phyloP scores from a whole-genome alignment of 768 basidiomycete genomes.

The Lentinula aciculospora region DNA sequence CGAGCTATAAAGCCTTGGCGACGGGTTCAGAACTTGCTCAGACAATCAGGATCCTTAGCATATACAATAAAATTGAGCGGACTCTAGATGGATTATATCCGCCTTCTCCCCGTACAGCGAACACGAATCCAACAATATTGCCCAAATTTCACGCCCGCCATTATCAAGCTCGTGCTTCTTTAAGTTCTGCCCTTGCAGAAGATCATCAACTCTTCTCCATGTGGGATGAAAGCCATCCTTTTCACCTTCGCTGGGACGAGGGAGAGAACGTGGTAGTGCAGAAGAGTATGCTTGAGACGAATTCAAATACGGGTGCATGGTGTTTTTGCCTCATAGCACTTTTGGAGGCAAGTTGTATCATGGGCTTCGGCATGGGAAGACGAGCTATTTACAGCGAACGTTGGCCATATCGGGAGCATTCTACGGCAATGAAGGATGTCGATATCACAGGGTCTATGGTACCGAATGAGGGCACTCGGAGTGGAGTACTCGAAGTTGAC shows the following conservation, averaged over 20 bases:
- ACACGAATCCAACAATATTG: background rate
- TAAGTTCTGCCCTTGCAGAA: slow-evolving; percentile 2
- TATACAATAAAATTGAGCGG: slow-evolving; percentile 58
- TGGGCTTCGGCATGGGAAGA: slow-evolving; percentile 62
- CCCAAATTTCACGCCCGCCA: slow-evolving; percentile 21
- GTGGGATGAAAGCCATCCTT: slow-evolving; percentile 66
- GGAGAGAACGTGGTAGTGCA: slow-evolving; percentile 61
- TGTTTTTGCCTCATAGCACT: slow-evolving; percentile 74
- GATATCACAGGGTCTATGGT: background rate
- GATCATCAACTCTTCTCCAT: slow-evolving; percentile 30
- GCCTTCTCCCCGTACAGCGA: slow-evolving; percentile 18
- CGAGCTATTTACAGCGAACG: slow-evolving; percentile 6
- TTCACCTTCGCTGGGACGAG: slow-evolving; percentile 65
- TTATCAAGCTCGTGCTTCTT: slow-evolving; percentile 8
- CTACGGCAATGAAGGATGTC: background rate
- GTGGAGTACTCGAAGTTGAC: background rate
- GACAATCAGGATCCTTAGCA: slow-evolving; percentile 60
- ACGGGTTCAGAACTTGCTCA: slow-evolving; percentile 64
- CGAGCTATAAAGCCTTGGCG: background rate
- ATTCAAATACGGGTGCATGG: slow-evolving; percentile 76
- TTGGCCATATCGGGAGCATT: background rate
- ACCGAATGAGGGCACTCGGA: background rate
- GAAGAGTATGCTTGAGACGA: slow-evolving; percentile 73
- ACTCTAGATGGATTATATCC: slow-evolving; percentile 48
- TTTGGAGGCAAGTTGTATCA: slow-evolving; percentile 60